phyloP scores from a whole-genome alignment of 768 basidiomycete genomes.

The Boletus pseudo-olivaceus region DNA sequence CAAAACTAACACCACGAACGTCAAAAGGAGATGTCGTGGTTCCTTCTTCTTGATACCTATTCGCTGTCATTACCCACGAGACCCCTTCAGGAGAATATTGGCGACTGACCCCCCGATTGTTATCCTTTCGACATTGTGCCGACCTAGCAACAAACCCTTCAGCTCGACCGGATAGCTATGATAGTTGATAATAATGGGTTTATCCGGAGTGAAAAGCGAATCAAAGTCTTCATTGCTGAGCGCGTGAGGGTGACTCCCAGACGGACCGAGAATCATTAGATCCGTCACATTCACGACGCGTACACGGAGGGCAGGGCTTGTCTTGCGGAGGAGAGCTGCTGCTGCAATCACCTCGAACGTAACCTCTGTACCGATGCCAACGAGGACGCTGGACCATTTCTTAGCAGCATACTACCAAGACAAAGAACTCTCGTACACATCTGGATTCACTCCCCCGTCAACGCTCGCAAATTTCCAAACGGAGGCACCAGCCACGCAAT shows the following conservation, averaged over 20 bases:
- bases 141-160: constrained; percentile 59
- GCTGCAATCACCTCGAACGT: constrained; percentile 90
- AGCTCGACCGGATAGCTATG: constrained; percentile 79
- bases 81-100: not conserved
- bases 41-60: constrained; percentile 63
- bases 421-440: constrained; percentile 46
- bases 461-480: constrained; percentile 83
- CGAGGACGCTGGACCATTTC: constrained; percentile 53
- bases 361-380: constrained; percentile 84
- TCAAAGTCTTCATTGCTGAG: constrained; percentile 59
- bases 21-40: constrained; percentile 84
- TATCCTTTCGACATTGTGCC: constrained; percentile 48
- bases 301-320: constrained; percentile 69
- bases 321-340: constrained; percentile 69
- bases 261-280: constrained; percentile 72
- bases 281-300: constrained; percentile 90
- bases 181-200: constrained; percentile 75
- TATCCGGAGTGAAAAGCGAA: constrained; percentile 68
- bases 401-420: not conserved
- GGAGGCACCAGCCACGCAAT: constrained; percentile 84
- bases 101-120: constrained; percentile 46
- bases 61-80: not conserved
- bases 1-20: constrained; percentile 35
- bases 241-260: constrained; percentile 75
- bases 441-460: constrained; percentile 67